Evolutionary conservation across 495 filamentous ascomycete species (phyloP), one percentile per base, ranked within the genome.

Genomic region (Lentithecium fluviatile): DNA sequence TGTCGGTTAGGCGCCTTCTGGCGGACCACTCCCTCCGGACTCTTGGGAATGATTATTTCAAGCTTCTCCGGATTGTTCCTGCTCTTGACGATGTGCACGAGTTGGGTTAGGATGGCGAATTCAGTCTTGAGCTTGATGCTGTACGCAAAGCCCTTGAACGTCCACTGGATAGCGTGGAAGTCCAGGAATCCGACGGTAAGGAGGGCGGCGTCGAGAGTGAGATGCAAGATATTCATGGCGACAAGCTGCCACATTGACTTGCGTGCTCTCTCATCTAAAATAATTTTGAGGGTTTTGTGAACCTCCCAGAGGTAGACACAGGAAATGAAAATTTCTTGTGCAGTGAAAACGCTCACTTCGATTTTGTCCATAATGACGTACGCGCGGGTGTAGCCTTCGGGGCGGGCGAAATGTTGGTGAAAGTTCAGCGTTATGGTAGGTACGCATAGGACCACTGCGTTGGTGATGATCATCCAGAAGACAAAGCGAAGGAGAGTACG

Each of bases 101-200:
- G 36, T 38, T 75, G 63, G 60, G 73, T 77, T 12, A 87, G 77
- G 37, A 85, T 79, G 47, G 79, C 79, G 67, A 85, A 85, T 60
- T 87, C 84, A 29, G 86, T 74, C 68, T 86, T 86, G 34, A 87
- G 74, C 71, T 87, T 87, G 70, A 85, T 76, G 70, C 79, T 80
- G 72, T 87, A 87, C 36, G 85, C 73, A 54, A 81, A 75, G 24
- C 79, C 78, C 67, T 86, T 85, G 62, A 82, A 76, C 60, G 80
- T 78, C 29, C 79, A 80, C 70, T 85, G 78, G 65, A 84, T 75
- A 62, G 79, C 79, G 54, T 83, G 83, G 49, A 77, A 72, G 56
- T 79, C 72, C 49, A 69, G 66, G 65, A 82, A 87, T 56, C 85
- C 82, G 45, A 84, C 74, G 37, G 75, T 76, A 21, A 86, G 76